phyloP scores from a whole-genome alignment of 1,284 basidiomycete species.

The Ustanciosporium gigantosporum region DNA sequence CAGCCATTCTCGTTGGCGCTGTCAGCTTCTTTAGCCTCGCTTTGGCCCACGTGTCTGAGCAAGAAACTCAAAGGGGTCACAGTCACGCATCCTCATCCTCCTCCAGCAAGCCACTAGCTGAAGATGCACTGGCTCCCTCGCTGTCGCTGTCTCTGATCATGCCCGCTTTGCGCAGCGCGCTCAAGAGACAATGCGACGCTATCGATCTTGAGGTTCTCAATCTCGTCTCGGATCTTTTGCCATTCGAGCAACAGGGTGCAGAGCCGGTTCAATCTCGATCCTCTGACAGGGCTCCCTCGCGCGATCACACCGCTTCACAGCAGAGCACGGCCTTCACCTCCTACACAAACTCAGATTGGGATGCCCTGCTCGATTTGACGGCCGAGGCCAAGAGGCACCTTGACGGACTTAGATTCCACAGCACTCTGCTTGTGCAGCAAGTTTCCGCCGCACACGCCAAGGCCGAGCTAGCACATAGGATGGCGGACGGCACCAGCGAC shows the following conservation, averaged over 20 bases:
- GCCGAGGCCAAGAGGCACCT: slow-evolving; percentile 51
- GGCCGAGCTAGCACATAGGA: not conserved
- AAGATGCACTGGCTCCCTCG: slow-evolving; percentile 43
- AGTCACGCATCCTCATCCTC: slow-evolving; percentile 2
- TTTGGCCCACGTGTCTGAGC: slow-evolving; percentile 36
- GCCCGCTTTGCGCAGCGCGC: slow-evolving; percentile 48
- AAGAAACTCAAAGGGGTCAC: slow-evolving; percentile 30
- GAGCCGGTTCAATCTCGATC: slow-evolving; percentile 1
- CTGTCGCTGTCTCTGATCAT: slow-evolving; percentile 48
- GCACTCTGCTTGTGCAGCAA: slow-evolving; percentile 2
- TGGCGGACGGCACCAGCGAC: not conserved
- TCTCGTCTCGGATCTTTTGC: slow-evolving; percentile 49
- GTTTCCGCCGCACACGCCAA: not conserved
- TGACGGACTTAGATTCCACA: slow-evolving; percentile 36
- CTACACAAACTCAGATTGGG: slow-evolving; percentile 42
- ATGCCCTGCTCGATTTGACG: slow-evolving; percentile 49
- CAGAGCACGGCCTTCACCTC: not conserved
- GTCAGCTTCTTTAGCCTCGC: slow-evolving; percentile 51
- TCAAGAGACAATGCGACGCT: slow-evolving; percentile 47
- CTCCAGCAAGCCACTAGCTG: slow-evolving; percentile 17
- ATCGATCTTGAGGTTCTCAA: slow-evolving; percentile 51
- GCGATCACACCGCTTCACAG: not conserved
- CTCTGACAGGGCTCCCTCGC: not conserved
- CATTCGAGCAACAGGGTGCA: slow-evolving; percentile 1
- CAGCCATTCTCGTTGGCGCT: slow-evolving; percentile 52